These are phyloP conservation scores for Talaromyces rugulosus DNA, from an alignment of 2,329 filamentous ascomycete genomes.

Conservation along the genomic window DNA sequence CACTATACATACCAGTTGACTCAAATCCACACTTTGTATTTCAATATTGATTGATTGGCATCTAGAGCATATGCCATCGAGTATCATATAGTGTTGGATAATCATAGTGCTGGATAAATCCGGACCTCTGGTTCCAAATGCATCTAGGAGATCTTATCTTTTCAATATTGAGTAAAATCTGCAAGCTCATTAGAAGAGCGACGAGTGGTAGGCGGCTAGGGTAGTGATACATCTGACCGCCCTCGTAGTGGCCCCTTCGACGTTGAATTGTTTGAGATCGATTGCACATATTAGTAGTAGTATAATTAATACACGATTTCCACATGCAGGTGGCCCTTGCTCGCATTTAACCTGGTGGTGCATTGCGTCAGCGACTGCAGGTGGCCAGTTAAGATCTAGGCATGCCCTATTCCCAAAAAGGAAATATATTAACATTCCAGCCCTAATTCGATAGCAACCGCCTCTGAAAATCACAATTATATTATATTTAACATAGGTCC, in stretches of 20 bases:
- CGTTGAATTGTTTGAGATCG: background rate
- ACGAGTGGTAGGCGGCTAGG: background rate
- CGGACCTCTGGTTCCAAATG: no score
- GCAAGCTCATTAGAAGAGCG: background rate
- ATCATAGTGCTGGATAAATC: background rate
- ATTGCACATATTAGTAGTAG: background rate
- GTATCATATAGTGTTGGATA: background rate
- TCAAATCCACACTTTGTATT: no score
- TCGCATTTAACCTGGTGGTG: background rate
- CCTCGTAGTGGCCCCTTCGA: background rate
- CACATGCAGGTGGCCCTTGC: background rate
- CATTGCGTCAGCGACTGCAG: background rate
- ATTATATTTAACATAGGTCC: background rate
- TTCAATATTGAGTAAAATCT: no score
- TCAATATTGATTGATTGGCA: background rate
- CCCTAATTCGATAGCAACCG: background rate
- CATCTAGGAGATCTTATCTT: no score
- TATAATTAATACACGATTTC: background rate
- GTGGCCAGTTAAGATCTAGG: background rate
- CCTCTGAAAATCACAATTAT: background rate
- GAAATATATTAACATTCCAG: slow-evolving; percentile 1
- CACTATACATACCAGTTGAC: background rate
- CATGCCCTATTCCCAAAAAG: background rate
- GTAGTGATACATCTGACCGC: background rate
- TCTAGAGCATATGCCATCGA: no score